phyloP scores from a whole-genome alignment of 768 basidiomycete species.

The Pulveroboletus frians region DNA sequence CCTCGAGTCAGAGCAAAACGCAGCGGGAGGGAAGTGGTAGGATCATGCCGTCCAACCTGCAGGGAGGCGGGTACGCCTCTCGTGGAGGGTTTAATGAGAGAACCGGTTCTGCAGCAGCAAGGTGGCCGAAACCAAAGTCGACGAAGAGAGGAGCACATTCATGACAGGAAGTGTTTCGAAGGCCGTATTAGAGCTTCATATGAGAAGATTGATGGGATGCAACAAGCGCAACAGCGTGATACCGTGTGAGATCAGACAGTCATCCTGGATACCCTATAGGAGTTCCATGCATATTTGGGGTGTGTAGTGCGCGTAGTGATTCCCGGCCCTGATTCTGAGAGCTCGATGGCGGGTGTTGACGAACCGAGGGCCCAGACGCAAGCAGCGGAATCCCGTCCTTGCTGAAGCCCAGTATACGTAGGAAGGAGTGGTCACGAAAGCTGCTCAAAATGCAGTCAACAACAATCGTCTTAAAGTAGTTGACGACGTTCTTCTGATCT shows the following conservation, averaged over 20 bases:
- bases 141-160: slow-evolving; percentile 16
- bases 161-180: neutral
- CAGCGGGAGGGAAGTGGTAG: slow-evolving; percentile 25
- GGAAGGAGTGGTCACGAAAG: neutral
- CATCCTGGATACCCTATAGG: neutral
- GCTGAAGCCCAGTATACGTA: neutral
- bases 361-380: neutral
- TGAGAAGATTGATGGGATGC: slow-evolving; percentile 7
- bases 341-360: too few species aligned
- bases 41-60: slow-evolving; percentile 36
- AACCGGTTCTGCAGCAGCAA: slow-evolving; percentile 14
- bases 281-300: slow-evolving; percentile 3
- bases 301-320: neutral
- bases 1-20: slow-evolving; percentile 31
- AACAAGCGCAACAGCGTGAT: slow-evolving; percentile 9
- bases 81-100: slow-evolving; percentile 33
- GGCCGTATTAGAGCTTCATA: neutral
- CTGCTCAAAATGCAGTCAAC: neutral
- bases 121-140: slow-evolving; percentile 14
- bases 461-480: too few species aligned
- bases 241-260: neutral
- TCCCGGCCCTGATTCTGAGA: neutral
- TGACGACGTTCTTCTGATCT: too few species aligned
- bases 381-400: neutral
- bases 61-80: slow-evolving; percentile 35